Evolutionary conservation across 345 rosid species (phyloP).

Genomic region (Erucastrum elatum): DNA sequence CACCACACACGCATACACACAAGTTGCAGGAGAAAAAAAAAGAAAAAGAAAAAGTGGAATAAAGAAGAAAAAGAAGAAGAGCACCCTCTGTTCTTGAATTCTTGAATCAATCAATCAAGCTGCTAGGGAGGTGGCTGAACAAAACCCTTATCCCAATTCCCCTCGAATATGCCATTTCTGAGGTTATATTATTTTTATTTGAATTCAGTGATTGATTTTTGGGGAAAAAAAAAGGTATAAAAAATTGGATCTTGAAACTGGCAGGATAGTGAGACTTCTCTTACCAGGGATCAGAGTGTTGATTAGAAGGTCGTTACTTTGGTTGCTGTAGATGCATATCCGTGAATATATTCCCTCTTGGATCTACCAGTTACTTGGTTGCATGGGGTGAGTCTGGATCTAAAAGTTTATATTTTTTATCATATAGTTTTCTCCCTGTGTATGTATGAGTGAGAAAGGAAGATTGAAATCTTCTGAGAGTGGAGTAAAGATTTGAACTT

Average conservation of each 20-base stretch:
- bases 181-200: slow-evolving; percentile 37
- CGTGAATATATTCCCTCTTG: slow-evolving; percentile 49
- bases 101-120: slow-evolving; percentile 5
- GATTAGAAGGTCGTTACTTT: slow-evolving; percentile 40
- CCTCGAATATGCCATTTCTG: slow-evolving; percentile 51
- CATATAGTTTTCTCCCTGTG: neutral
- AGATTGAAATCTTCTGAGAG: neutral
- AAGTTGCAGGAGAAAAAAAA: neutral
- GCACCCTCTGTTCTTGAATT: neutral
- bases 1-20: slow-evolving; percentile 39
- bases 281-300: slow-evolving; percentile 47
- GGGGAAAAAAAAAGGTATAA: too few relatives aligned
- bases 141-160: slow-evolving; percentile 31
- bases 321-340: slow-evolving; percentile 54
- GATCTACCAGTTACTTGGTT: slow-evolving; percentile 54
- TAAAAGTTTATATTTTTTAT: neutral
- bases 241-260: too few relatives aligned
- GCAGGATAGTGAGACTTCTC: slow-evolving; percentile 44
- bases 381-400: slow-evolving; percentile 61
- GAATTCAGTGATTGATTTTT: neutral
- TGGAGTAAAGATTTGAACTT: neutral
- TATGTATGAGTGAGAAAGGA: slow-evolving; percentile 11
- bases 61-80: slow-evolving; percentile 4
- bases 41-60: slow-evolving; percentile 10
- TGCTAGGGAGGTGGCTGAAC: slow-evolving; percentile 20